Base-by-base conservation (phyloP, 2,329 filamentous ascomycete species). In the Fusarium bulbicola region DNA sequence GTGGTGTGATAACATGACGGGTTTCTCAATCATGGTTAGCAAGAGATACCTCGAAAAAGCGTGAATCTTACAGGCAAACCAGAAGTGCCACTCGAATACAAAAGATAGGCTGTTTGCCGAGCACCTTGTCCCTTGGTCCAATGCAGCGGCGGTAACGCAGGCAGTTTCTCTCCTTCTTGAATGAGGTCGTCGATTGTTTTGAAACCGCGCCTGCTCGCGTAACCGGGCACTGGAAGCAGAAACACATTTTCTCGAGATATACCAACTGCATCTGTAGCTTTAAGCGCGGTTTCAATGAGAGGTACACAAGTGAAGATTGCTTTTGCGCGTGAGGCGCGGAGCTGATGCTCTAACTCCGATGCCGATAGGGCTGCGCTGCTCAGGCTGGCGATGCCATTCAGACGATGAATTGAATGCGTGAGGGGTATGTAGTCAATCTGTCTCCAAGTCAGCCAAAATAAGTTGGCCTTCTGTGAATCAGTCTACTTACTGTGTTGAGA, bases 1-100 rank as follows among this genome's bases (percentile, higher is more conserved):
- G n/a, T 84, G 83, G 79, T 95, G 93, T 3, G 92, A 93, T 63
- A 95, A 92, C 91, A 93, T 95, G 52, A 95, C 93, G 39, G 92
- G 93, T 91, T 94, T 94, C 89, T 46, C 12, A 39, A 6, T 1
- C 3, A 6, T 39, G 12, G 18, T 46, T 46, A 45, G 43, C 18
- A 4, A n/a, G 4, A n/a, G 21, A 42, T 40, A 21, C 20, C 11
- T 39, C 20, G 3, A 1, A 21, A 39, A 1, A 1, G 37, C 12
- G 37, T 39, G 12, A 14, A 13, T 39, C 37, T 42, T 42, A n/a
- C 39, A 15, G 40, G 93, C 30, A 95, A 81, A 2, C 93, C 93
- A 13, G 92, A 94, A 2, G 93, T 95, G 6, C 93, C 93, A 77
- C 91, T 93, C 0, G 92, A 94, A 80, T 94, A 95, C 82, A 92